Percentiles rank a stretch among this genome's conserved stretches.
Conservation (phyloP, 2,329 filamentous ascomycete genomes). For the Penicillium sp. region DNA sequence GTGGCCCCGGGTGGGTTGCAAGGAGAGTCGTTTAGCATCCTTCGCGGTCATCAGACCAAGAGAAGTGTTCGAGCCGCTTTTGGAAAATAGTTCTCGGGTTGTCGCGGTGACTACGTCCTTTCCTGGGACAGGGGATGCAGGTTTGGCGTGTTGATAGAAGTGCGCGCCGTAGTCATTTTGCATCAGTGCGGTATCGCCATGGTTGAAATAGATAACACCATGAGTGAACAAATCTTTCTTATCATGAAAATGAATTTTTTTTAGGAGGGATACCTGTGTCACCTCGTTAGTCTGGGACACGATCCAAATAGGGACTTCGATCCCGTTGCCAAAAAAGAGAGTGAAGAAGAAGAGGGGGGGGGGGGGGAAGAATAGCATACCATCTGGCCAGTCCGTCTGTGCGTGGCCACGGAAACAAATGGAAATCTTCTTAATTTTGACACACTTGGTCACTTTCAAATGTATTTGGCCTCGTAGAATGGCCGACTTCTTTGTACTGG, state of each 20-base stretch:
- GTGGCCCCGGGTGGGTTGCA: conserved; percentile 78
- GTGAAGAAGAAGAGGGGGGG: background rate
- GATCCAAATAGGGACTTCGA: background rate
- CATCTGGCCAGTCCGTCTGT: conserved; percentile 94
- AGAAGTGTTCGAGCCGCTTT: conserved; percentile 46
- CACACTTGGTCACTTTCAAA: conserved; percentile 80
- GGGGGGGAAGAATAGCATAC: conserved; percentile 38
- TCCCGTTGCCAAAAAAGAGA: no score
- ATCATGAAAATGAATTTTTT: conserved; percentile 82
- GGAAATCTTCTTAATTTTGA: conserved; percentile 90
- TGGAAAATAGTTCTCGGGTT: conserved; percentile 44
- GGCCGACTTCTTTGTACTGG: conserved; percentile 69
- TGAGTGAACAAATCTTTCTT: conserved; percentile 86
- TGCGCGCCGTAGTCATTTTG: conserved; percentile 67
- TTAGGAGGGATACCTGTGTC: conserved; percentile 75
- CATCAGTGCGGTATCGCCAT: conserved; percentile 48
- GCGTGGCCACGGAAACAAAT: conserved; percentile 84
- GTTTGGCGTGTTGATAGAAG: conserved; percentile 59
- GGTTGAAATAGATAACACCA: conserved; percentile 88
- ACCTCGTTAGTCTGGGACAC: conserved; percentile 9
- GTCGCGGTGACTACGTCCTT: conserved; percentile 40
- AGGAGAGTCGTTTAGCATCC: conserved; percentile 70
- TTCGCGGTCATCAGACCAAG: conserved; percentile 48
- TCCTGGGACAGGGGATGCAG: conserved; percentile 32
- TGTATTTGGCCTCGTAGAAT: conserved; percentile 84